Evolutionary conservation across 2,329 filamentous ascomycete species (phyloP).

Genomic region (Trichoderma oligosporum): DNA sequence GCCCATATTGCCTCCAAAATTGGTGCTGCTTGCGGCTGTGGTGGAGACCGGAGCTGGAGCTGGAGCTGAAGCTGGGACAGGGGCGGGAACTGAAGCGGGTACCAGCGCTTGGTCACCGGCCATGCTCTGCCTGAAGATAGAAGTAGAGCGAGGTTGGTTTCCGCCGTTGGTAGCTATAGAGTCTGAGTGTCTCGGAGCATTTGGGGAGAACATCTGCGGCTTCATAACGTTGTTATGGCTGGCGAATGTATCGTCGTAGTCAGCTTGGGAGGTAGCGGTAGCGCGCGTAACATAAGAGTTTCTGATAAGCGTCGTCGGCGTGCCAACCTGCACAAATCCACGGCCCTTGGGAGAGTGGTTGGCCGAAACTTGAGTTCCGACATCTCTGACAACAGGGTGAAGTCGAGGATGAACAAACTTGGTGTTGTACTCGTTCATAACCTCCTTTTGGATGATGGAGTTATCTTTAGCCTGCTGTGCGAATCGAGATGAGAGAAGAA

Average conservation of each 20-base stretch:
- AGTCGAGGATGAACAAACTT: conserved; percentile 91
- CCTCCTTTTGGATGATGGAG: conserved; percentile 81
- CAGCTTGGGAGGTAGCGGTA: conserved; percentile 79
- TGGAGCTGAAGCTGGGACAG: conserved; percentile 21
- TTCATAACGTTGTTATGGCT: conserved; percentile 36
- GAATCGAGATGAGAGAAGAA: conserved; percentile 69
- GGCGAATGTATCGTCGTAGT: conserved; percentile 53
- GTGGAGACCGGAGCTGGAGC: conserved; percentile 20
- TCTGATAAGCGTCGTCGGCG: conserved; percentile 61
- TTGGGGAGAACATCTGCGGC: conserved; percentile 43
- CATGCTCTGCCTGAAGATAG: conserved; percentile 35
- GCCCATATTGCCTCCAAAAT: conserved; percentile 70
- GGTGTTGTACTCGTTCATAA: conserved; percentile 90
- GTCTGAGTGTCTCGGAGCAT: conserved; percentile 34
- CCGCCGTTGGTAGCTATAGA: conserved; percentile 32
- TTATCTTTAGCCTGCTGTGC: conserved; percentile 82
- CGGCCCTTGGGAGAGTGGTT: conserved; percentile 41
- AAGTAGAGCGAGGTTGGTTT: conserved; percentile 29
- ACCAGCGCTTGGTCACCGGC: conserved; percentile 31
- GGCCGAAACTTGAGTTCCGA: conserved; percentile 71
- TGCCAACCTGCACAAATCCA: conserved; percentile 48
- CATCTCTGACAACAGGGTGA: conserved; percentile 73
- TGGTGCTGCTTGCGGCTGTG: conserved; percentile 27
- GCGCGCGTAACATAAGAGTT: conserved; percentile 76
- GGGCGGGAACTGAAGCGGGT: conserved; percentile 20